Evolutionary conservation across 2,329 filamentous ascomycete genomes (phyloP), one percentile per base, ranked within the genome.

Genomic region (Polychaeton citri): DNA sequence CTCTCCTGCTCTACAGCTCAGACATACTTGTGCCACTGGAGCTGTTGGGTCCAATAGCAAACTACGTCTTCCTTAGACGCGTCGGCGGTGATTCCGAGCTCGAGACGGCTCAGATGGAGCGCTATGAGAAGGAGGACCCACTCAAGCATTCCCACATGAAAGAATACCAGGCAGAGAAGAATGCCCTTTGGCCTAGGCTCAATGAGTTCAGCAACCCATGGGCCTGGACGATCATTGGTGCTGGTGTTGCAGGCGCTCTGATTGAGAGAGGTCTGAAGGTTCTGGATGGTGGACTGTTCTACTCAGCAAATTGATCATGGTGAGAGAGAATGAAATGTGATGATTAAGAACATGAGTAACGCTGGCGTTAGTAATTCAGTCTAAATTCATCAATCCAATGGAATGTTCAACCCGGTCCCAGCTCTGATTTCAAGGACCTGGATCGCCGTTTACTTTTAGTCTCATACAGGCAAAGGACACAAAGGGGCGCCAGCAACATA

Each of bases 51-150:
- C 69, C 72, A 0, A 33, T 74, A 4, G 64, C 69, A 10, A 76
- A 76, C 52, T 76, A 76, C 54, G 37, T 65, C 10, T 74, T 71
- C 60, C 62, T 77, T 10, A 68, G 72, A 37, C 68, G 61, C 44
- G 58, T 74, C 8, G 68, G 72, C 6, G 72, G 72, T 6, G 71
- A 75, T 47, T 66, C 63, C 40, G 53, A 71, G 49, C 74, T 66
- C 21, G 72, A 75, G 45, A 58, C 58, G 16, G 60, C 58, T 37
- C 71, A 75, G 49, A 61, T 62, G 36, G 59, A 64, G 35, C 63
- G 71, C 4, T 76, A 76, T 47, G 60, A 60, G 15, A 60, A 60
- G 26, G 62, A 64, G 10, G 63, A 68, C 38, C 61, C 63, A 4
- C 50, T 61, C 32, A 76, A 76, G 52, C 64, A 68, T 34, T 55